Evolutionary conservation across 495 filamentous ascomycete genomes (phyloP).

Genomic region (Hypoxylon cercidicola): DNA sequence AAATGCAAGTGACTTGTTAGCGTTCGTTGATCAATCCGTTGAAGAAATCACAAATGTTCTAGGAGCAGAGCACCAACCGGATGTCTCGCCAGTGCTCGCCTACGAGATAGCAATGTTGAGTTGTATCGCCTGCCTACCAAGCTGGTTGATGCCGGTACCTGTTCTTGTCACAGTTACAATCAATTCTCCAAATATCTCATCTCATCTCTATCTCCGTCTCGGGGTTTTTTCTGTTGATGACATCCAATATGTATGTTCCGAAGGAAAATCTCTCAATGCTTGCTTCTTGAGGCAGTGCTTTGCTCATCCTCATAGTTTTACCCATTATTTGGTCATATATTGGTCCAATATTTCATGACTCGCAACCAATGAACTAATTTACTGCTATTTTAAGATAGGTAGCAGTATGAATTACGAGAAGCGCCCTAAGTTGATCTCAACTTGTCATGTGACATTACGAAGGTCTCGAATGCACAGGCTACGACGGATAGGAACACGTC

Average conservation of each 20-base stretch:
- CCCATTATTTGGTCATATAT: background rate
- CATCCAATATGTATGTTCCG: constrained; percentile 8
- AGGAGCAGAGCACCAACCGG: too few species aligned
- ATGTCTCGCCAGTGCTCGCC: too few species aligned
- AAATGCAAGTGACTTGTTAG: constrained; percentile 1
- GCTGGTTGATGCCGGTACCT: constrained; percentile 23
- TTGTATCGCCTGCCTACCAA: background rate
- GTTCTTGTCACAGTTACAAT: constrained; percentile 27
- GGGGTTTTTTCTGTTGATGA: constrained; percentile 31
- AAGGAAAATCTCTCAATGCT: constrained; percentile 15
- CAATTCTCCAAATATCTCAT: constrained; percentile 3
- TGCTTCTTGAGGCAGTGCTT: background rate
- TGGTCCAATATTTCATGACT: background rate
- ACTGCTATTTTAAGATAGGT: background rate
- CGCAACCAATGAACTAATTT: background rate
- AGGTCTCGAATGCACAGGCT: background rate
- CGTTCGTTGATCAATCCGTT: constrained; percentile 17
- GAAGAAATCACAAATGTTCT: constrained; percentile 15
- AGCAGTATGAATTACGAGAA: background rate
- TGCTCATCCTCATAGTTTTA: constrained; percentile 11
- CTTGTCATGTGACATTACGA: too few species aligned
- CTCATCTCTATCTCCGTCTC: constrained; percentile 5
- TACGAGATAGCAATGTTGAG: too few species aligned
- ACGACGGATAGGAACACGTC: background rate
- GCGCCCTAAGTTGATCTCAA: background rate